These are phyloP conservation scores for Apiotrichum gamsii DNA, from an alignment of 1,284 basidiomycete genomes.

Conservation along the genomic window DNA sequence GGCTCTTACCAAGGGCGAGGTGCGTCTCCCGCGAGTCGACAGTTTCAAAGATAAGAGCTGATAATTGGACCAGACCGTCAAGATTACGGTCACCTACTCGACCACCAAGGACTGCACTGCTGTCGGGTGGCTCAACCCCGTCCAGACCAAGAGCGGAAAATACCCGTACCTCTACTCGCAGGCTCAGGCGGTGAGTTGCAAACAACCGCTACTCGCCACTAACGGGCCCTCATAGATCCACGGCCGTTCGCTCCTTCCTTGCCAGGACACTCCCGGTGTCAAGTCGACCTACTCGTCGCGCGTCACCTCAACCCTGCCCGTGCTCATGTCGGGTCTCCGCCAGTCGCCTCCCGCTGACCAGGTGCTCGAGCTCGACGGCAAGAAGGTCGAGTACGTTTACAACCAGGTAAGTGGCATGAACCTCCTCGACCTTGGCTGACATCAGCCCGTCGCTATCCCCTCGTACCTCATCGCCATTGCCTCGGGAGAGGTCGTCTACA, in stretches of 20 bases:
- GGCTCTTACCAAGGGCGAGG: slow-evolving; percentile 22
- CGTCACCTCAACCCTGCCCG: slow-evolving; percentile 69
- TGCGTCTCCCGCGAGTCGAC: too few relatives aligned
- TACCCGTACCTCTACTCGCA: slow-evolving; percentile 91
- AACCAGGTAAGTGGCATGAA: slow-evolving; percentile 52
- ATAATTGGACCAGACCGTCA: slow-evolving; percentile 49
- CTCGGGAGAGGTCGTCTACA: slow-evolving; percentile 72
- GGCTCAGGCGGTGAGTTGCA: slow-evolving; percentile 61
- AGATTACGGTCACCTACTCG: slow-evolving; percentile 61
- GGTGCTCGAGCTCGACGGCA: slow-evolving; percentile 63
- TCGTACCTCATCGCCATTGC: slow-evolving; percentile 84
- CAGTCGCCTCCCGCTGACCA: slow-evolving; percentile 64
- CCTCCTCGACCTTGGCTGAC: background rate
- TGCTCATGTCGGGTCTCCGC: slow-evolving; percentile 76
- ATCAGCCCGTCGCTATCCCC: slow-evolving; percentile 72
- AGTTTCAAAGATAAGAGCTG: slow-evolving; percentile 50
- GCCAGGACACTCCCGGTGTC: slow-evolving; percentile 56
- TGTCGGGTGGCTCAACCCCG: slow-evolving; percentile 86
- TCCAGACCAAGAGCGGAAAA: slow-evolving; percentile 80
- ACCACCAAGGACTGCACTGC: slow-evolving; percentile 76
- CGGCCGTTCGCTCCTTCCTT: slow-evolving; percentile 68
- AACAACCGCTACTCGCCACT: too few relatives aligned
- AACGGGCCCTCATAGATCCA: slow-evolving; percentile 60
- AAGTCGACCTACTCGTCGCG: slow-evolving; percentile 64
- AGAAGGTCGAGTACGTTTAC: slow-evolving; percentile 48